Conservation (phyloP, 2,329 filamentous ascomycete species). For the Teratosphaeria gauchensis region DNA sequence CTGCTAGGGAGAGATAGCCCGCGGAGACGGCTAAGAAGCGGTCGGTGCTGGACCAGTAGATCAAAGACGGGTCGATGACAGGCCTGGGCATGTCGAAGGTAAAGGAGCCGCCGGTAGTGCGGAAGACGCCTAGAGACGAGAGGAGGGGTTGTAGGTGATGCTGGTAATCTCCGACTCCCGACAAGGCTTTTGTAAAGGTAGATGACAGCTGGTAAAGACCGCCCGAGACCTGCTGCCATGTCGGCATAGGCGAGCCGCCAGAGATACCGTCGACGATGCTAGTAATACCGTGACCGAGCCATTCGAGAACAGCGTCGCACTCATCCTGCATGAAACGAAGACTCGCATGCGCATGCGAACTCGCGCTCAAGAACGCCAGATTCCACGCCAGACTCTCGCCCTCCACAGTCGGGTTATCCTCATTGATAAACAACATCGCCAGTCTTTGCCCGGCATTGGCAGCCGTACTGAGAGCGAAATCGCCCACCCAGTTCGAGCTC, state of each 20-base stretch:
- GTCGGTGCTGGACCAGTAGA: conserved; percentile 43
- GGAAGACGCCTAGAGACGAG: conserved; percentile 13
- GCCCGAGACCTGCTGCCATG: conserved; percentile 4
- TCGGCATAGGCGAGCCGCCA: conserved; percentile 11
- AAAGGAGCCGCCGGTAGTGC: background rate
- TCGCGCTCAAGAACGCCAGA: conserved; percentile 16
- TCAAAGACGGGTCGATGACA: conserved; percentile 29
- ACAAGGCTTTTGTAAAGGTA: background rate
- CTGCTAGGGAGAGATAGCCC: conserved; percentile 69
- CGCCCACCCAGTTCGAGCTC: conserved; percentile 2
- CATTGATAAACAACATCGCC: conserved; percentile 10
- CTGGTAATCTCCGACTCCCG: background rate
- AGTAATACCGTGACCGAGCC: conserved; percentile 14
- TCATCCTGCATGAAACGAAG: conserved; percentile 17
- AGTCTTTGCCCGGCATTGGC: conserved; percentile 13
- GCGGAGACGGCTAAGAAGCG: conserved; percentile 63
- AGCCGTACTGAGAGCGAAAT: conserved; percentile 4
- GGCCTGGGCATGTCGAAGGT: background rate
- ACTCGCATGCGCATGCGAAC: conserved; percentile 20
- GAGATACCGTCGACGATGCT: conserved; percentile 17
- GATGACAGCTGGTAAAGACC: background rate
- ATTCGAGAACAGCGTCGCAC: conserved; percentile 13
- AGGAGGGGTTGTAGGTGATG: conserved; percentile 10
- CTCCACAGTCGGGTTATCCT: conserved; percentile 1
- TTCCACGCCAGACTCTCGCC: conserved; percentile 14